Percentiles rank a stretch among this genome's conserved stretches.
Conservation (phyloP, 2,329 filamentous ascomycete genomes). For the Fusarium sp. region DNA sequence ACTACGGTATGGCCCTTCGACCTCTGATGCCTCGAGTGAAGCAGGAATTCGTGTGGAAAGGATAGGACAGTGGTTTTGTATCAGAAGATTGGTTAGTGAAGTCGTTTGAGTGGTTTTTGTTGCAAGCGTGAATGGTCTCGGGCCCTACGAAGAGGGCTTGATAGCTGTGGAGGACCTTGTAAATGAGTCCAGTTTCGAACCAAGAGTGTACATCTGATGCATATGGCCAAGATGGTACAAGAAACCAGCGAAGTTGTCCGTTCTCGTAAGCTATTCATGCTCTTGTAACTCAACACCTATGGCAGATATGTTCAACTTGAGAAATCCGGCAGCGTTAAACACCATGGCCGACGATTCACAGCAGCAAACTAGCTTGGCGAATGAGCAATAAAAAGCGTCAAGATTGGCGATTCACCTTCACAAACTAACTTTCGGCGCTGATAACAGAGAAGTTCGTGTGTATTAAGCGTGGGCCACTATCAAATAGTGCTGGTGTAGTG, state of each 20-base stretch:
- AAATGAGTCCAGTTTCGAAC: background rate
- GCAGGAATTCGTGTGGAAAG: slow-evolving; percentile 38
- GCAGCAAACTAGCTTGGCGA: too few relatives aligned
- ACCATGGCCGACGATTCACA: too few relatives aligned
- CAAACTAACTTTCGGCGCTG: too few relatives aligned
- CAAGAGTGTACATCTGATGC: background rate
- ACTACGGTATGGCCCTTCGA: slow-evolving; percentile 70
- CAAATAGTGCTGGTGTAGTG: too few relatives aligned
- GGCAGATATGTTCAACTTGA: background rate
- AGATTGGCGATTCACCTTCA: too few relatives aligned
- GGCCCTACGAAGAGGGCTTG: background rate
- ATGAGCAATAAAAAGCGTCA: too few relatives aligned
- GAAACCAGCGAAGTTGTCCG: background rate
- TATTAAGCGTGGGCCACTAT: too few relatives aligned
- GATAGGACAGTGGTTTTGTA: background rate
- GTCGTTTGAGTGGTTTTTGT: background rate
- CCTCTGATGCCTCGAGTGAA: slow-evolving; percentile 48
- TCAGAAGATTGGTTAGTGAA: background rate
- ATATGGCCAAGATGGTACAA: background rate
- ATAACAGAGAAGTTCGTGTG: too few relatives aligned
- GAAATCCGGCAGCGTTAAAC: too few relatives aligned
- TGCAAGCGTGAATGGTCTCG: background rate
- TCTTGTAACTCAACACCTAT: background rate
- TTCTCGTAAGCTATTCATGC: background rate
- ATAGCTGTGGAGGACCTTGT: background rate